Conservation (phyloP, 164 flowering plant genomes). For the Vitis amurensis region DNA sequence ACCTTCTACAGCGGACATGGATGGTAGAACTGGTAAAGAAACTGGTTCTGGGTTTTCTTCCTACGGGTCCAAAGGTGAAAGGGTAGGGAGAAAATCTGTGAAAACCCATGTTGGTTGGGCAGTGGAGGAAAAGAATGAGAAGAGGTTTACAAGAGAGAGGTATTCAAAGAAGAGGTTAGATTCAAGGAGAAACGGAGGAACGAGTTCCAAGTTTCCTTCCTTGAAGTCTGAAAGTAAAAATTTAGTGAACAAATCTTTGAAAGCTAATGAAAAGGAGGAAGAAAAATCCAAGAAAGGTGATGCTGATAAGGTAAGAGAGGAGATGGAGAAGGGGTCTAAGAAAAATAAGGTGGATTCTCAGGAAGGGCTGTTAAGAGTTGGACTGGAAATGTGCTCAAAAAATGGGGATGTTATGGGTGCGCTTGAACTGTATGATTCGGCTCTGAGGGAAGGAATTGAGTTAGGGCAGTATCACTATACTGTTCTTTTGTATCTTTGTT, state of each 20-base stretch:
- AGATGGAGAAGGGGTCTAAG: slow-evolving; percentile 31
- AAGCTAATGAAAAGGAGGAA: slow-evolving; percentile 14
- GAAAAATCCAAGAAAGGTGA: slow-evolving; percentile 13
- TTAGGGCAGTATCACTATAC: slow-evolving; percentile 73
- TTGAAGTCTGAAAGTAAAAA: slow-evolving; percentile 27
- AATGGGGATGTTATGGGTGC: slow-evolving; percentile 79
- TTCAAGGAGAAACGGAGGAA: slow-evolving; percentile 18
- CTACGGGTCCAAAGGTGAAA: slow-evolving; percentile 9
- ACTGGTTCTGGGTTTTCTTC: slow-evolving; percentile 24
- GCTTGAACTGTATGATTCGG: slow-evolving; percentile 60
- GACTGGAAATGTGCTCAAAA: slow-evolving; percentile 75
- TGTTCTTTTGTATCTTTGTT: slow-evolving; percentile 78
- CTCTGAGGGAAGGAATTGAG: slow-evolving; percentile 51
- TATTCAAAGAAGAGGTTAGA: slow-evolving; percentile 15
- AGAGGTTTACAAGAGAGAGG: slow-evolving; percentile 18
- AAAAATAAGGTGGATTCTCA: slow-evolving; percentile 31
- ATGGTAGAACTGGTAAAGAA: not conserved
- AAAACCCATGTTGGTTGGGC: slow-evolving; percentile 8
- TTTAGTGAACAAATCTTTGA: slow-evolving; percentile 13
- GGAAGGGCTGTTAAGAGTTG: slow-evolving; percentile 36
- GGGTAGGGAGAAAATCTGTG: slow-evolving; percentile 9
- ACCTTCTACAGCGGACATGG: slow-evolving; percentile 9
- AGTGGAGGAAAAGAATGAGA: slow-evolving; percentile 17
- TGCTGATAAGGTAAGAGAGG: slow-evolving; percentile 12
- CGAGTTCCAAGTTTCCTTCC: slow-evolving; percentile 33